Evolutionary conservation across 495 filamentous ascomycete genomes (phyloP).

Genomic region (Delitschia confertaspora): DNA sequence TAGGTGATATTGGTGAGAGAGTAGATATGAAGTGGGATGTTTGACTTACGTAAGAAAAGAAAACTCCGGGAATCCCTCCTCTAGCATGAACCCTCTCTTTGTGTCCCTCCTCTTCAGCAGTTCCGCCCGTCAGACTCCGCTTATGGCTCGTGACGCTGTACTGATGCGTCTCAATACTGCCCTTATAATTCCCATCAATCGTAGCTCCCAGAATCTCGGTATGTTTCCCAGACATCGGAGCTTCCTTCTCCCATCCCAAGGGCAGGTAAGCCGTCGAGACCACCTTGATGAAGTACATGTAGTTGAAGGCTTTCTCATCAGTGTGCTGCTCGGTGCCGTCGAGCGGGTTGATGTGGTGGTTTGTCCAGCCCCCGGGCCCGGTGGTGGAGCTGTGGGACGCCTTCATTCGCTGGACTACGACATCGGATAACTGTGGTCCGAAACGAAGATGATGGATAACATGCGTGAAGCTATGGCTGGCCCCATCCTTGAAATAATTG

Average conservation of each 20-base stretch:
- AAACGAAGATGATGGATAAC: conserved; percentile 86
- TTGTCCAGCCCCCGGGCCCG: conserved; percentile 52
- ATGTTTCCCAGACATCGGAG: conserved; percentile 1
- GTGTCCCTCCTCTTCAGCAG: conserved; percentile 76
- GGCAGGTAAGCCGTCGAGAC: conserved; percentile 92
- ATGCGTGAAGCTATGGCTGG: conserved; percentile 78
- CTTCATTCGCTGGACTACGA: conserved; percentile 53
- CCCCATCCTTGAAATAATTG: conserved; percentile 69
- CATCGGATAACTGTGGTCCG: conserved; percentile 79
- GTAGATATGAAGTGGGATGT: neutral
- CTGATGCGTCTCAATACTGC: conserved; percentile 93
- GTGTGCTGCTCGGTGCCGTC: conserved; percentile 72
- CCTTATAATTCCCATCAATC: conserved; percentile 54
- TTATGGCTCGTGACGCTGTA: conserved; percentile 95
- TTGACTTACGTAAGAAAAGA: conserved; percentile 81
- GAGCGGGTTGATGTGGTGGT: conserved; percentile 87
- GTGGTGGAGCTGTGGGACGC: conserved; percentile 40
- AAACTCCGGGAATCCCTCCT: conserved; percentile 92
- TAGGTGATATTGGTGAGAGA: neutral
- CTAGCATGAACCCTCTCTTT: conserved; percentile 79
- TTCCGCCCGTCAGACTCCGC: conserved; percentile 70
- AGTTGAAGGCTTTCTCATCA: conserved; percentile 78
- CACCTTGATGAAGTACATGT: conserved; percentile 99
- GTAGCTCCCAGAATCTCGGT: conserved; percentile 42
- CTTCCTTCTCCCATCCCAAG: conserved; percentile 61